Base-by-base conservation (phyloP, 108 stramenopile species). In the Parietichytrium sp. region DNA sequence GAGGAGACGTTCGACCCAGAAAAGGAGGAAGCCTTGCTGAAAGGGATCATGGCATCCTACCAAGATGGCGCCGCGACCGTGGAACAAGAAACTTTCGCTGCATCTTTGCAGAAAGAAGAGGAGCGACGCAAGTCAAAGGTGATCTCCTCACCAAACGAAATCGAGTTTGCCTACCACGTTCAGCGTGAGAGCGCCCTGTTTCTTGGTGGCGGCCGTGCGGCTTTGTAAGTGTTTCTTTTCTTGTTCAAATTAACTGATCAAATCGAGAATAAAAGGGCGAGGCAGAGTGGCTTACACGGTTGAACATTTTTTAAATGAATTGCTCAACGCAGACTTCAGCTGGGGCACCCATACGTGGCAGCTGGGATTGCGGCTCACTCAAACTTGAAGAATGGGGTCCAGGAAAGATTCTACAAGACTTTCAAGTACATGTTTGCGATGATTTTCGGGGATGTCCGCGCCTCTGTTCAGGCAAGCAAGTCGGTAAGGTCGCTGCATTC, bases 381-480 rank as follows among this genome's bases (percentile, higher is more conserved):
- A 2, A 72, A 72, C 33, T 3, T 72, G 0, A 72, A 72, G 61
- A 36, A 72, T 25, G 61, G 61, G 20, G 42, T 72, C 1, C 61
- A 72, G 61, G 38, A 72, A 42, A 33, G 61, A 16, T 72, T 72
- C 42, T 72, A 23, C 20, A 10, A 20, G 16, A 72, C 61, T 6
- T 72, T 72, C 42, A 36, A 72, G 33, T 72, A 72, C 42, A 72
- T 72, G 61, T 72, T 72, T 72, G 61, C 61, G n/a, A 72, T 72
- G 61, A 33, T 23, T 13, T 72, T 18, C 42, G 61, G 61, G 0
- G 25, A 31, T 16, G 38, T 25, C 0, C 2, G 45, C 15, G 42
- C 20, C 29, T 16, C 61, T n/a, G 61, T 6, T 15, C 38, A 25
- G 29, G 61, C 61, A 20, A 6, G 38, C n/a, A 33, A 42, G 38